Percentiles rank a stretch among this genome's conserved stretches.
Conservation (phyloP, 2,329 filamentous ascomycete genomes). For the Paecilomyces variotii region DNA sequence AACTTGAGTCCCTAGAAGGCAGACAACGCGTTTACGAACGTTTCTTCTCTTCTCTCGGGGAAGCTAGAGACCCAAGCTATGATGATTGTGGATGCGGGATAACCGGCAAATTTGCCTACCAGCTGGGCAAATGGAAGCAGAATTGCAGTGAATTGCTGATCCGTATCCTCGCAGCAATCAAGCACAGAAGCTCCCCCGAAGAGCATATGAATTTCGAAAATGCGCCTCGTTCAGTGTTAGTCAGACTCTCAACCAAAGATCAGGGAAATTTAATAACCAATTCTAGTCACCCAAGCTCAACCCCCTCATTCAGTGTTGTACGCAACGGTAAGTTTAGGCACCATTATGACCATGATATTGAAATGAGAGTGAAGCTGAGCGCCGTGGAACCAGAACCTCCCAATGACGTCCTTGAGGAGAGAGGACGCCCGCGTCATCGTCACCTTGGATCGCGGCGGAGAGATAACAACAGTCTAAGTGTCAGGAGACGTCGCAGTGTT, state of each 20-base stretch:
- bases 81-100: neutral
- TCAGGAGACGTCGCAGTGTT: neutral
- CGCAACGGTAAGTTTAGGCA: neutral
- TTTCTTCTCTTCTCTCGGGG: neutral
- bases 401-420: neutral
- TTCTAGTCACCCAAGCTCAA: neutral
- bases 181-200: neutral
- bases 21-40: neutral
- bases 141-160: neutral
- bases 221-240: neutral
- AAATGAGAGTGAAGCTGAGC: neutral
- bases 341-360: neutral
- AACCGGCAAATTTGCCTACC: neutral
- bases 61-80: neutral
- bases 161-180: neutral
- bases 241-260: neutral
- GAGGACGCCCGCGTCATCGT: neutral
- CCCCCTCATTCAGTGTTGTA: no score
- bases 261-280: neutral
- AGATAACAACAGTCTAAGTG: neutral
- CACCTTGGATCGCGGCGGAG: neutral
- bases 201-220: neutral
- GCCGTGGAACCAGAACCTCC: neutral
- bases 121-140: neutral
- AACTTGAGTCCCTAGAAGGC: neutral